Evolutionary conservation across 2,329 filamentous ascomycete species (phyloP), one percentile per base, ranked within the genome.

Genomic region (Rachicladosporium sp.): DNA sequence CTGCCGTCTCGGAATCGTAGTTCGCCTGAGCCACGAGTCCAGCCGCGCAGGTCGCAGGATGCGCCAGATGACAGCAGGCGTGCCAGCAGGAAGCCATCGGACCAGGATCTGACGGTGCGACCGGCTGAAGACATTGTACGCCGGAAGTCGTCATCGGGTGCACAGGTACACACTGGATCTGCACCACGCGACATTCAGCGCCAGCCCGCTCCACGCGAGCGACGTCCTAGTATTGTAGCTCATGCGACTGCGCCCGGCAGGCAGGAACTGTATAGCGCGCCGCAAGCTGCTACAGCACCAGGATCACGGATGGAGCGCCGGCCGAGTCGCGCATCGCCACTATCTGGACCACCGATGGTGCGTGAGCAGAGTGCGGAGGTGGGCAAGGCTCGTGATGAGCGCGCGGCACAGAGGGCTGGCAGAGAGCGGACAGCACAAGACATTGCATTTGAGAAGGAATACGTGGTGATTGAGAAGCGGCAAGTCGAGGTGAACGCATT

Each of bases 401-500:
- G 47, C 19, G 43, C 46, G 31, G 58, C 57, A 6, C 45, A 60
- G 44, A 58, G 63, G 29, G 65, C 67, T 37, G 71, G 71, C 36
- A 68, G 69, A 31, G 78, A 82, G 47, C 70, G 72, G 34, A 82
- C 80, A 3, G 86, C 84, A 2, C 84, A 93, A 52, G 89, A 96
- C 47, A 78, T 93, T 36, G 83, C 83, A 1, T 82, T 93, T 51
- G 88, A 94, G 57, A 78, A 89, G 48, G 91, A 96, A 49, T 98
- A 96, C 53, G 89, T 98, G 12, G 71, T 96, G 19, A 85, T 98
- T 9, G 91, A 98, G 65, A 94, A 95, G 66, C 79, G 82, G 48
- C 82, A 87, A 12, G 88, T 98, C 8, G 89, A 96, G 60, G 89
- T 98, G 37, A 96, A 98, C 59, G 91, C 91, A 2, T 82, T 98